Evolutionary conservation across 495 filamentous ascomycete species (phyloP).

Genomic region (Trichoderma erinaceum): DNA sequence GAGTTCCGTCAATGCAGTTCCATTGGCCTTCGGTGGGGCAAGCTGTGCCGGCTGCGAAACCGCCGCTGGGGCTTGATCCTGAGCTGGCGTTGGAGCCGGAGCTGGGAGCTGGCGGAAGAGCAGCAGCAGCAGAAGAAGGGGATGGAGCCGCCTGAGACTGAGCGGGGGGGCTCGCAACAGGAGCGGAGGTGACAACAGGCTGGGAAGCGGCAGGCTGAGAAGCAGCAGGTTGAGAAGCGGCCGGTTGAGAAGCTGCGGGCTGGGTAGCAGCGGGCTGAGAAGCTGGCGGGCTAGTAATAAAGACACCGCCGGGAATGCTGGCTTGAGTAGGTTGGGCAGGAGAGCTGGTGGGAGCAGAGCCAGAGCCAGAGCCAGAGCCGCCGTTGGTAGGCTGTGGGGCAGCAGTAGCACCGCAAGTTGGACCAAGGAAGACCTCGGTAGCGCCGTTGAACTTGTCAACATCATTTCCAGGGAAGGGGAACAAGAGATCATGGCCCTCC

Average conservation of each 20-base stretch:
- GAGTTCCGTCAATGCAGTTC: constrained; percentile 38
- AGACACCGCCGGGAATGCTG: constrained; percentile 59
- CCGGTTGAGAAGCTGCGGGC: constrained; percentile 3
- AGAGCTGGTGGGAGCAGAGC: not conserved
- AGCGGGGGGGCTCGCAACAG: not conserved
- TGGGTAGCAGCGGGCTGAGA: not conserved
- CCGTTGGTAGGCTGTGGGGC: constrained; percentile 6
- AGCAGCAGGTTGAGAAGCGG: not conserved
- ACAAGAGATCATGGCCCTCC: constrained; percentile 40
- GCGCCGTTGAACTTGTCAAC: constrained; percentile 36
- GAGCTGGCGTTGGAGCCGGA: constrained; percentile 21
- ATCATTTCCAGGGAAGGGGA: constrained; percentile 51
- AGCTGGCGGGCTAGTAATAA: constrained; percentile 45
- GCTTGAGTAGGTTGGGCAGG: constrained; percentile 3
- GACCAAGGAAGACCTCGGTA: too few relatives aligned
- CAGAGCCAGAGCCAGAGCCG: not conserved
- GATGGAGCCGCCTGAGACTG: constrained; percentile 1
- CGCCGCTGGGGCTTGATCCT: constrained; percentile 22
- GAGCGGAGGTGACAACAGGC: not conserved
- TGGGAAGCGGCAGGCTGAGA: constrained; percentile 13
- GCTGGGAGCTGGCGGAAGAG: constrained; percentile 17
- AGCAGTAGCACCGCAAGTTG: constrained; percentile 16
- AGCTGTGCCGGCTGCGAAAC: constrained; percentile 25
- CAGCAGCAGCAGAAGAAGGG: constrained; percentile 11
- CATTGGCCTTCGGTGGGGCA: constrained; percentile 39